Evolutionary conservation across 208 protist genomes (phyloP), one percentile per base, ranked within the genome.

Genomic region (Leishmania tarentolae): DNA sequence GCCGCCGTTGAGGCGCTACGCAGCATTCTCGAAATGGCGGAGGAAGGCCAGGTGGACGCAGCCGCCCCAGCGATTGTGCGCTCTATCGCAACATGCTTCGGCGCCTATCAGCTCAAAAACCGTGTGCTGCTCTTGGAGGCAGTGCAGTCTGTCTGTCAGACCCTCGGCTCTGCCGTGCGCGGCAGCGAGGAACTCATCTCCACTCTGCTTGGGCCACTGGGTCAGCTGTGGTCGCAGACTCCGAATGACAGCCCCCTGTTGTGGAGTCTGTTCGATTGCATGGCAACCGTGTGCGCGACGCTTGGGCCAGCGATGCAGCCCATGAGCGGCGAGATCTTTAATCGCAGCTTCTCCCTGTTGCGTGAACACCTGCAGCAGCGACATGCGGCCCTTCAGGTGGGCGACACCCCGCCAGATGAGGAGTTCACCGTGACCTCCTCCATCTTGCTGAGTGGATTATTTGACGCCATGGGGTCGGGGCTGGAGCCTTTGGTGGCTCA

Each of bases 71-170:
- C 81, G 17, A 93, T 96, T 71, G 83, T 96, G 56, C 71, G 81
- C 13, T 81, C 80, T 47, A 85, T 94, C 59, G 80, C 82, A 24
- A 82, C 83, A 52, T 97, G 94, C 83, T 79, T 95, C 31, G 87
- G 83, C 40, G 88, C 90, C 50, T 97, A 95, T 81, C 94, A 97
- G 76, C 88, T 97, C 19, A 96, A 96, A 82, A 97, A 97, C 79
- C 90, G 92, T n/a, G 88, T 96, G 24, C 76, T 95, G 37, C 91
- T 97, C 11, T 90, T 97, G 19, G 93, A 97, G 78, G 89, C 86
- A 57, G 74, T 96, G 57, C 88, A 91, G 73, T 87, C 85, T 3
- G 68, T 97, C 6, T 95, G 90, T 81, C 85, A 92, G 46, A 72
- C 42, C 71, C 52, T 95, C 42, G 88, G 83, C 47, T 79, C 88